Conservation (phyloP, 2,329 filamentous ascomycete genomes). For the Fusarium sp. region DNA sequence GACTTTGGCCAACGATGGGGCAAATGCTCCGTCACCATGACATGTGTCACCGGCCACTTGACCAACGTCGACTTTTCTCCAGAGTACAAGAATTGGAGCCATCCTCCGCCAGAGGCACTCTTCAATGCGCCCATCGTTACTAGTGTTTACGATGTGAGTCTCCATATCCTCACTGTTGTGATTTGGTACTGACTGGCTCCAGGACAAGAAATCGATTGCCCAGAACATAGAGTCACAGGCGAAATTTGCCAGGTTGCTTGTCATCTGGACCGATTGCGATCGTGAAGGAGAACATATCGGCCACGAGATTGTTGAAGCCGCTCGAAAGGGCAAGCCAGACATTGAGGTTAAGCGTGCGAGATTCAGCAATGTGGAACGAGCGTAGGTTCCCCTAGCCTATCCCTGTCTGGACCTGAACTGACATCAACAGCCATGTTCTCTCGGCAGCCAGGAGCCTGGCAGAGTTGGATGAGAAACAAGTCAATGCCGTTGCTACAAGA, state of each 20-base stretch:
- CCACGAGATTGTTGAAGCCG: slow-evolving; percentile 84
- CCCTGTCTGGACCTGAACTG: background rate
- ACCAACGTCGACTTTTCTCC: slow-evolving; percentile 78
- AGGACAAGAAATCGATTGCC: slow-evolving; percentile 83
- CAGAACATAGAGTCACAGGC: slow-evolving; percentile 86
- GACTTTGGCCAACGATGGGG: slow-evolving; percentile 85
- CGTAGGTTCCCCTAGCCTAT: slow-evolving; percentile 59
- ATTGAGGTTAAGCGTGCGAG: slow-evolving; percentile 84
- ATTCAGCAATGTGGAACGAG: slow-evolving; percentile 96
- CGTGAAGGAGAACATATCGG: slow-evolving; percentile 97
- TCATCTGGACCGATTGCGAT: slow-evolving; percentile 99
- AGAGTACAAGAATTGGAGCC: slow-evolving; percentile 79
- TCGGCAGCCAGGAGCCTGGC: slow-evolving; percentile 80
- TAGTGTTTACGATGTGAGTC: slow-evolving; percentile 68
- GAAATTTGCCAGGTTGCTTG: slow-evolving; percentile 72
- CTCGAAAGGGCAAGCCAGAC: slow-evolving; percentile 72
- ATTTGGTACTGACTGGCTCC: slow-evolving; percentile 22
- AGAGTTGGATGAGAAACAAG: slow-evolving; percentile 82
- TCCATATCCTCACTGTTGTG: background rate
- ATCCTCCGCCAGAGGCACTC: slow-evolving; percentile 77
- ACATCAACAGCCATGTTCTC: slow-evolving; percentile 74
- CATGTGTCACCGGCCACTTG: slow-evolving; percentile 88
- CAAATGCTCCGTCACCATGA: slow-evolving; percentile 87
- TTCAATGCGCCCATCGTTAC: slow-evolving; percentile 82
- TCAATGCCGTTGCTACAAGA: slow-evolving; percentile 83